These are phyloP conservation scores for Phylloboletellus chloephorus DNA, from an alignment of 1,284 basidiomycete genomes.

Conservation along the genomic window DNA sequence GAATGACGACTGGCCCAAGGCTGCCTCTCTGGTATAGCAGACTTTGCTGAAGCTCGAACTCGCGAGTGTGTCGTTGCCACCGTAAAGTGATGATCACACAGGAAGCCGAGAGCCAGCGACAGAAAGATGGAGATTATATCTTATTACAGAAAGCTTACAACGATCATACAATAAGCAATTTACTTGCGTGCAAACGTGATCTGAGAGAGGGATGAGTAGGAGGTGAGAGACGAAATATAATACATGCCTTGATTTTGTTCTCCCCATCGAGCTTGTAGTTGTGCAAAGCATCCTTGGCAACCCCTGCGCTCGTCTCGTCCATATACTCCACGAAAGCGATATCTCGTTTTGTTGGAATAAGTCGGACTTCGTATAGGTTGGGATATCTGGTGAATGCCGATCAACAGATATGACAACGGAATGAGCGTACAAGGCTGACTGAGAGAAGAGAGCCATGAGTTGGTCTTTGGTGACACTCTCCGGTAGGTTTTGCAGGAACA, in stretches of 20 bases:
- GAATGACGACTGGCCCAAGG: slow-evolving; percentile 1
- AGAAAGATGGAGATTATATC: slow-evolving; percentile 21
- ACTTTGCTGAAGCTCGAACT: slow-evolving; percentile 11
- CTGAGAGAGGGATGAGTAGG: slow-evolving; percentile 29
- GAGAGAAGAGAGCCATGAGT: slow-evolving; percentile 82
- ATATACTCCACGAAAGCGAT: slow-evolving; percentile 95
- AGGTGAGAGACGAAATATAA: not conserved
- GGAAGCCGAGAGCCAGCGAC: slow-evolving; percentile 9
- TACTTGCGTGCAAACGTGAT: slow-evolving; percentile 61
- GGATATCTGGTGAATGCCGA: slow-evolving; percentile 60
- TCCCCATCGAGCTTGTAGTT: slow-evolving; percentile 95
- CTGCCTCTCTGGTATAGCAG: slow-evolving; percentile 8
- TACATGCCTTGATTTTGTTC: slow-evolving; percentile 87
- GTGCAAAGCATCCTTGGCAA: slow-evolving; percentile 91
- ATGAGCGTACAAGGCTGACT: slow-evolving; percentile 46
- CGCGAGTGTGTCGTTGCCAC: slow-evolving; percentile 26
- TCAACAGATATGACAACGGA: slow-evolving; percentile 6
- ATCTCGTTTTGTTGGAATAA: slow-evolving; percentile 91
- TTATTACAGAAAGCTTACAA: slow-evolving; percentile 31
- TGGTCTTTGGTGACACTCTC: slow-evolving; percentile 86
- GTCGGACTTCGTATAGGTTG: slow-evolving; percentile 91
- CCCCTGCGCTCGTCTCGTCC: slow-evolving; percentile 84
- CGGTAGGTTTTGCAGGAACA: slow-evolving; percentile 97
- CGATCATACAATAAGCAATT: slow-evolving; percentile 26
- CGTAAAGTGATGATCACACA: slow-evolving; percentile 23